Evolutionary conservation across 2,329 filamentous ascomycete species (phyloP), one percentile per base, ranked within the genome.

Genomic region (Trichoderma guizhouense): DNA sequence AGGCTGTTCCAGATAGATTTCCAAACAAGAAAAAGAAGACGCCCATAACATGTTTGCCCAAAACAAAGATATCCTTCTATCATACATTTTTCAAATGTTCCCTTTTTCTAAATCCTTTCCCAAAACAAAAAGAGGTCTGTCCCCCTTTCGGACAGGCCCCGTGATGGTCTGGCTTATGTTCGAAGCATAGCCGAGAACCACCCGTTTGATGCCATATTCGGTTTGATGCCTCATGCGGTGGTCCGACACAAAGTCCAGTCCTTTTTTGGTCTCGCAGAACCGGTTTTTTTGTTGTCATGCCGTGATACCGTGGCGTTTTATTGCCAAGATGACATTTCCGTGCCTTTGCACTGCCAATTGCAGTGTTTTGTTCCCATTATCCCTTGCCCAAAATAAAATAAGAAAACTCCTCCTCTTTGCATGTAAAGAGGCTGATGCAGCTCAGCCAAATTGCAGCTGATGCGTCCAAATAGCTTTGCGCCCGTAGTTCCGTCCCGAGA

Each of bases 61-160:
- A 36, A 53, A 53, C 66, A 69, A 69, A 61, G 57, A 62, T 53
- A 34, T 69, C 66, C 66, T 62, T 69, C 66, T 69, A 69, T 69
- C 66, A 47, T 69, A 69, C 66, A 69, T 69, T 69, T 69, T 62
- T 62, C 21, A 62, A 69, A 69, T 62, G 57, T 62, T 62, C 57
- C 66, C 66, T 71, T 63, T 63, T 71, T 71, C 60, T 64, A 63
- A 32, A 24, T 71, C 68, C 68, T 60, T 64, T 64, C 9, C 68
- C 58, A 55, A 47, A 47, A 60, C 47, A 55, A 51, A 55, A 51
- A 47, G 57, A 39, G 32, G n/a, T 9, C 30, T 64, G 60, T 71
- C 43, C 68, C 36, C 60, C 68, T 64, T 32, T 43, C 60, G 43
- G 60, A 63, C 58, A 71, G 58, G 26, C 47, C 60, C 30, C 60